phyloP scores from a whole-genome alignment of 2,329 filamentous ascomycete species.

The Calonectria multiphialidica region DNA sequence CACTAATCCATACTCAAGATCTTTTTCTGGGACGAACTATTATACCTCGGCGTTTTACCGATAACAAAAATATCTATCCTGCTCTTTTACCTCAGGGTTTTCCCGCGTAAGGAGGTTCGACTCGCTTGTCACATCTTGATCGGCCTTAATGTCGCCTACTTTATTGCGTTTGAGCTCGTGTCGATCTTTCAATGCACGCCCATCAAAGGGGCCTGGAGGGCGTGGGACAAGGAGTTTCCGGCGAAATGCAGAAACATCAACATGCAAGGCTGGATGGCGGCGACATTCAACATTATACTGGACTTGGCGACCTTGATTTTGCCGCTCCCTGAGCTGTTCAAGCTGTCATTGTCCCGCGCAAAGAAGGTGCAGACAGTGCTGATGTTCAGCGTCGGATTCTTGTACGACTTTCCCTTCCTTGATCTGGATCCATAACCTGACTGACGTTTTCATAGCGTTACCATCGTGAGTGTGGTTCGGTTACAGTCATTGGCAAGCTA shows the following conservation, averaged over 20 bases:
- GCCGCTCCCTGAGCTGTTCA: constrained; percentile 53
- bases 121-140: constrained; percentile 29
- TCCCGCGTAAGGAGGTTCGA: constrained; percentile 2
- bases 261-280: constrained; percentile 60
- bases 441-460: not conserved
- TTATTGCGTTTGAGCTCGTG: constrained; percentile 44
- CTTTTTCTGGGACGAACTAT: constrained; percentile 22
- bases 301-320: constrained; percentile 61
- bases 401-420: constrained; percentile 32
- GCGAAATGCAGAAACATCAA: constrained; percentile 63
- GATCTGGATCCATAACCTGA: not conserved
- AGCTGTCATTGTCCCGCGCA: constrained; percentile 52
- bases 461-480: constrained; percentile 35
- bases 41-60: constrained; percentile 17
- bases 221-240: constrained; percentile 57
- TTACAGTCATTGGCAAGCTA: constrained; percentile 37
- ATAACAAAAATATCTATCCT: constrained; percentile 24
- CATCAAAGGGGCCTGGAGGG: constrained; percentile 60
- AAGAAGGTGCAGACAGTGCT: constrained; percentile 56
- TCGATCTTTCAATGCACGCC: constrained; percentile 62
- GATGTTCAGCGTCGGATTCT: constrained; percentile 58
- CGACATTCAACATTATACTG: constrained; percentile 60
- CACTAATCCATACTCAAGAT: constrained; percentile 2
- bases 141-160: constrained; percentile 31
- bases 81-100: constrained; percentile 24